Base-by-base conservation (phyloP, 495 filamentous ascomycete genomes). In the Tuber brumale region DNA sequence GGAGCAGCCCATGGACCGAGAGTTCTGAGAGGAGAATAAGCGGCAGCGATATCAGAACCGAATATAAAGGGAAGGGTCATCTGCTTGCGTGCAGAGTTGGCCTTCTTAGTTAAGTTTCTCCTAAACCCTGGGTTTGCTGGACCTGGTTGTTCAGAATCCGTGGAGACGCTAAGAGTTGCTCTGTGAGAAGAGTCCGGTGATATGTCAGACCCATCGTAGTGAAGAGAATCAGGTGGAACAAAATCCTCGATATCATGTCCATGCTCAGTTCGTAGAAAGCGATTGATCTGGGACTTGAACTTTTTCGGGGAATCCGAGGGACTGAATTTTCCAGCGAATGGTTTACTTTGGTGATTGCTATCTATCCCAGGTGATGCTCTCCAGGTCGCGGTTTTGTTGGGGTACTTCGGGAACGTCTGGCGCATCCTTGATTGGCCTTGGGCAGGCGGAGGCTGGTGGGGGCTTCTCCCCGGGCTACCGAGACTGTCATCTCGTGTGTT, bases 41-140 rank as follows among this genome's bases (percentile, higher is more conserved):
- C 31, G 21, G 21, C 31, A 61, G 70, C 70, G 45, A 44, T 35
- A 42, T 31, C 73, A 41, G 76, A 46, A 12, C 71, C 37, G 12
- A 72, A 75, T 46, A 80, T 45, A 19, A 80, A 80, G 43, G 78
- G 78, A 43, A 76, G 76, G 43, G 78, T 76, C 77, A 79, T 75
- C 73, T 66, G 72, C 23, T 74, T 79, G 71, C 76, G 73, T 12
- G 78, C 78, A 71, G 76, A 79, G 61, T 61, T 75, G 43, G 79
- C 73, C 39, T 76, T 74, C 66, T 71, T 79, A 4, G 73, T 61
- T 72, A 80, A 42, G 14, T 70, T 77, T 6, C 71, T 44, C 31
- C 70, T 79, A n/a, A 80, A 79, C 37, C 78, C 70, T 70, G 70
- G 37, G 39, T 70, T 77, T 44, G 45, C 51, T 61, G 3, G 78